Conservation (phyloP, 768 basidiomycete genomes). For the Megacollybia marginata region DNA sequence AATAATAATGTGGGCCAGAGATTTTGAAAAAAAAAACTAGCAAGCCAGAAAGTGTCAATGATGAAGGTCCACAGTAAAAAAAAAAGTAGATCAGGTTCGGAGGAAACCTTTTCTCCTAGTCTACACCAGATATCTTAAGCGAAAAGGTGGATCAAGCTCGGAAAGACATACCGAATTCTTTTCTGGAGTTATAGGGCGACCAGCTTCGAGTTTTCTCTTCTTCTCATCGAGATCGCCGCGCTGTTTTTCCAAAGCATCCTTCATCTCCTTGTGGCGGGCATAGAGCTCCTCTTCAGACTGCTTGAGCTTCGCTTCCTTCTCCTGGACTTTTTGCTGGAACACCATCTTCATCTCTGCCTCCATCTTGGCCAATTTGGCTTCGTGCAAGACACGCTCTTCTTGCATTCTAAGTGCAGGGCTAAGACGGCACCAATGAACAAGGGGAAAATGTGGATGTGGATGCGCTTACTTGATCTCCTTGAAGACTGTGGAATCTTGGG, state of each 20-base stretch:
- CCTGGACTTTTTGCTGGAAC: constrained; percentile 99
- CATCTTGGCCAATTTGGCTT: constrained; percentile 98
- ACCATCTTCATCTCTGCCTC: constrained; percentile 99
- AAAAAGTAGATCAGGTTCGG: constrained; percentile 40
- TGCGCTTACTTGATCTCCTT: constrained; percentile 93
- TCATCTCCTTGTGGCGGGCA: constrained; percentile 98
- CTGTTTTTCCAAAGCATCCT: constrained; percentile 97
- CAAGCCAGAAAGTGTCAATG: constrained; percentile 20
- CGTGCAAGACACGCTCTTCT: constrained; percentile 93
- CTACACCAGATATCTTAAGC: constrained; percentile 21
- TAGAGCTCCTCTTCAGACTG: constrained; percentile 99
- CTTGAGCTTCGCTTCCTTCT: constrained; percentile 98
- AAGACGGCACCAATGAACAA: constrained; percentile 8
- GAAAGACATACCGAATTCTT: constrained; percentile 65
- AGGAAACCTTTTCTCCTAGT: constrained; percentile 75
- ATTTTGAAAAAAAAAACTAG: constrained; percentile 17
- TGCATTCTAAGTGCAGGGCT: constrained; percentile 95
- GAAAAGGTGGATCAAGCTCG: constrained; percentile 6
- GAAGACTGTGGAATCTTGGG: constrained; percentile 96
- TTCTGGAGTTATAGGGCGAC: constrained; percentile 92
- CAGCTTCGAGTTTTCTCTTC: constrained; percentile 92
- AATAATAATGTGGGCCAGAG: neutral
- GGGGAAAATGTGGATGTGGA: neutral
- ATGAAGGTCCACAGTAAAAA: constrained; percentile 9
- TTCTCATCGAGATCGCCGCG: constrained; percentile 94